Conservation (phyloP, 306 rosid genomes). For the Dalbergia cochinchinensis region DNA sequence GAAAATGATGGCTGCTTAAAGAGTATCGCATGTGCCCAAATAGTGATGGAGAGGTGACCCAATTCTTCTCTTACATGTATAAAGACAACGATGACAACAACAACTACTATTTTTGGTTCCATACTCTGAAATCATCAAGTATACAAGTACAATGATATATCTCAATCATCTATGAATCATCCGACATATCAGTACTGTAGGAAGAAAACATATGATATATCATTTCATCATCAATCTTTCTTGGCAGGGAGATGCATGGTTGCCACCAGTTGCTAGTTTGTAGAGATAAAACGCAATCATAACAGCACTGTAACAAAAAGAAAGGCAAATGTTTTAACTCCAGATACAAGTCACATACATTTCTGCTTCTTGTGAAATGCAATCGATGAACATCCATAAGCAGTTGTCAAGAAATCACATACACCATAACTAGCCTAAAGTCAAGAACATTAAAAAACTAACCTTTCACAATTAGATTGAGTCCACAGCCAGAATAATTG, state of each 20-base stretch:
- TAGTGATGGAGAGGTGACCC: background rate
- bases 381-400: background rate
- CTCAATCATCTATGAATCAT: slow-evolving; percentile 23
- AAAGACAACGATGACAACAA: slow-evolving; percentile 23
- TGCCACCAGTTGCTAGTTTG: slow-evolving; percentile 90
- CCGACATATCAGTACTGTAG: slow-evolving; percentile 7
- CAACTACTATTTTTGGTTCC: slow-evolving; percentile 22
- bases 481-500: background rate
- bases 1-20: too few relatives aligned
- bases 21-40: background rate
- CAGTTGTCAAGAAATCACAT: slow-evolving; percentile 4
- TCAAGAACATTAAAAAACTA: background rate
- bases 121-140: slow-evolving; percentile 32
- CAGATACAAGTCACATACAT: background rate
- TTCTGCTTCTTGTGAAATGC: background rate
- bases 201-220: background rate
- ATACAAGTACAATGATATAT: background rate
- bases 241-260: slow-evolving; percentile 69
- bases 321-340: slow-evolving; percentile 38
- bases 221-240: slow-evolving; percentile 57
- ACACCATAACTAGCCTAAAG: background rate
- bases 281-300: slow-evolving; percentile 79
- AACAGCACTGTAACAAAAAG: slow-evolving; percentile 65
- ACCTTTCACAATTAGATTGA: too few relatives aligned
- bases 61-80: slow-evolving; percentile 21